These are phyloP conservation scores for Metschnikowia hibisci DNA, from an alignment of 805 yeast genomes.

Conservation along the genomic window DNA sequence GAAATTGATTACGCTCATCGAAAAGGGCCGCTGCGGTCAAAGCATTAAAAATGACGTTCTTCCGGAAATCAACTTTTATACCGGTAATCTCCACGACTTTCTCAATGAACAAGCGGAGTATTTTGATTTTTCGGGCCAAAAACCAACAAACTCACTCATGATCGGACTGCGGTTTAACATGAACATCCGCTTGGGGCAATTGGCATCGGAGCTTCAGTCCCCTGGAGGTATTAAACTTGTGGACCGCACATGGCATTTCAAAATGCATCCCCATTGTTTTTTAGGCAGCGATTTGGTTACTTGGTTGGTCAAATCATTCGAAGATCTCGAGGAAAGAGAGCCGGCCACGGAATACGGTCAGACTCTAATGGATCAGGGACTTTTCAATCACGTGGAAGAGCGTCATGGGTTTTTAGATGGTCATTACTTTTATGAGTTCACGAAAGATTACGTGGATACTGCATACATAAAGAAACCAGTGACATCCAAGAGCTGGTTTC, in stretches of 20 bases:
- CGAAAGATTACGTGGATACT: slow-evolving; percentile 47
- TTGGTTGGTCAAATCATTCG: slow-evolving; percentile 78
- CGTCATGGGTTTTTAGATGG: slow-evolving; percentile 89
- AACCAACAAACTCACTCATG: slow-evolving; percentile 29
- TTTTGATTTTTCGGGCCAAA: slow-evolving; percentile 35
- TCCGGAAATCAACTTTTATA: slow-evolving; percentile 81
- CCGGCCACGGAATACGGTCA: slow-evolving; percentile 84
- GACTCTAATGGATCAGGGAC: slow-evolving; percentile 60
- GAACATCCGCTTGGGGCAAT: slow-evolving; percentile 44
- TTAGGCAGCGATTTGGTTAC: slow-evolving; percentile 80
- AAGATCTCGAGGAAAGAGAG: slow-evolving; percentile 76
- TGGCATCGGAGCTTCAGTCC: slow-evolving; percentile 65
- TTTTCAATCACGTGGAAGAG: slow-evolving; percentile 77
- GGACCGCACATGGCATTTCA: slow-evolving; percentile 91
- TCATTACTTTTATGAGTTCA: slow-evolving; percentile 79
- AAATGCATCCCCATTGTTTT: slow-evolving; percentile 70
- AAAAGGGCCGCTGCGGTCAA: slow-evolving; percentile 47
- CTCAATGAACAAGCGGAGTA: slow-evolving; percentile 46
- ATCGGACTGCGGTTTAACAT: slow-evolving; percentile 42
- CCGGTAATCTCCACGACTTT: slow-evolving; percentile 74
- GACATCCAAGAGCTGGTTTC: slow-evolving; percentile 29
- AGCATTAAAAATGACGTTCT: slow-evolving; percentile 35
- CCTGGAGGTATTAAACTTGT: slow-evolving; percentile 61
- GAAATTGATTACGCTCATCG: slow-evolving; percentile 58
- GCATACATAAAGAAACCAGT: slow-evolving; percentile 20